Percentiles rank a stretch among this genome's conserved stretches.
Evolutionary conservation across 441 rosid genomes (phyloP).

Genomic region (Adansonia rubrostipa): DNA sequence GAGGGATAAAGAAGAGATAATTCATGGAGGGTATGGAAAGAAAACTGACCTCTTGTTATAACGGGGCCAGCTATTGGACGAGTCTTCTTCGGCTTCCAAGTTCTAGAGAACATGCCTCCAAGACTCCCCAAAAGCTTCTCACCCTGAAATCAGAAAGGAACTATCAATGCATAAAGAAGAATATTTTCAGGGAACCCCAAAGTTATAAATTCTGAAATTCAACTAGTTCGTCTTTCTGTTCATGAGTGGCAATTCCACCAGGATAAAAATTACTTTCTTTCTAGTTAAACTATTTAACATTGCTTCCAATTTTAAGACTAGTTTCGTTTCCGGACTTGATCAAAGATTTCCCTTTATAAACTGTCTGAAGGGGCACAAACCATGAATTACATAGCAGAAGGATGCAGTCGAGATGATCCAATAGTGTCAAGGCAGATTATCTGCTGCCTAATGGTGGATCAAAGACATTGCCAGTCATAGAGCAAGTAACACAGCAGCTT

Average conservation of each 20-base stretch:
- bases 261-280: not conserved
- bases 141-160: conserved; percentile 60
- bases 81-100: conserved; percentile 96
- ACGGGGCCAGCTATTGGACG: conserved; percentile 74
- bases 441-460: not conserved
- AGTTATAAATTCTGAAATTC: not conserved
- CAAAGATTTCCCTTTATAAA: not conserved
- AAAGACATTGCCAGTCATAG: not conserved
- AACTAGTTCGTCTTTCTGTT: not conserved
- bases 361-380: not conserved
- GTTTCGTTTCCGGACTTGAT: not conserved
- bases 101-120: conserved; percentile 87
- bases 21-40: conserved; percentile 8
- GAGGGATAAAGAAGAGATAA: not conserved
- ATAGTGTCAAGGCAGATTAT: not conserved
- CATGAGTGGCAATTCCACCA: not conserved
- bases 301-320: not conserved
- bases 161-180: not conserved
- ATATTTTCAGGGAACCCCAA: not conserved
- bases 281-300: not conserved
- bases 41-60: conserved; percentile 60
- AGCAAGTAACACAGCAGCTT: not conserved
- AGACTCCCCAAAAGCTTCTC: conserved; percentile 95
- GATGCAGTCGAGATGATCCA: not conserved
- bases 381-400: not conserved